phyloP scores from a whole-genome alignment of 371 early-diverging fungal species.

The Haplosporangium sp. region DNA sequence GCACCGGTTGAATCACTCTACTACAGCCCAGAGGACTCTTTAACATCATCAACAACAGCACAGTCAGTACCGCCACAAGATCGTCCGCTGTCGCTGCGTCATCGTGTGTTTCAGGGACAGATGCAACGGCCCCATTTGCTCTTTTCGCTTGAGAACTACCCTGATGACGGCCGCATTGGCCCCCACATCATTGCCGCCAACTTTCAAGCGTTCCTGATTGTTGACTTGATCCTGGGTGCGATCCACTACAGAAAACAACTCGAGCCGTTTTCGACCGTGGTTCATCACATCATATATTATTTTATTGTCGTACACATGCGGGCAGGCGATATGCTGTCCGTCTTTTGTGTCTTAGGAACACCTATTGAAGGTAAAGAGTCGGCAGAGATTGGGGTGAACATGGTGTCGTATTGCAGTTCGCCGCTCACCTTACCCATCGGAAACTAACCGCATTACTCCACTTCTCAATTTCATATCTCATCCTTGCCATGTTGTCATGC shows the following conservation, averaged over 20 bases:
- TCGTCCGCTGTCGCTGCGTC: conserved; percentile 19
- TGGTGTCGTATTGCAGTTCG: no score
- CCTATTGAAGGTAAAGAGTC: conserved; percentile 41
- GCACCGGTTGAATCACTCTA: background rate
- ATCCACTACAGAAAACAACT: conserved; percentile 61
- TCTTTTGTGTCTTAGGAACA: conserved; percentile 46
- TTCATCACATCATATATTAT: conserved; percentile 65
- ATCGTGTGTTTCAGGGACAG: conserved; percentile 38
- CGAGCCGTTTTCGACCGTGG: conserved; percentile 64
- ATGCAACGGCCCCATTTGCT: conserved; percentile 42
- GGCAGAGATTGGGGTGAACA: no score
- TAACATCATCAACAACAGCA: background rate
- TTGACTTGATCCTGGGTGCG: conserved; percentile 61
- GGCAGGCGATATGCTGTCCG: conserved; percentile 42
- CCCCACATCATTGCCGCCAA: conserved; percentile 53
- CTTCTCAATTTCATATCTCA: background rate
- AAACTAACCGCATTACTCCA: background rate
- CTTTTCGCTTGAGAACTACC: conserved; percentile 53
- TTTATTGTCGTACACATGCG: conserved; percentile 52
- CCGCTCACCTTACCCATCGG: no score
- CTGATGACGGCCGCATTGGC: conserved; percentile 43
- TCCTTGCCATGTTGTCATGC: background rate
- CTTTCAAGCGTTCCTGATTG: conserved; percentile 57
- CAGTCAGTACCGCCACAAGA: background rate
- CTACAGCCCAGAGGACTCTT: no score